Evolutionary conservation across 1,284 basidiomycete species (phyloP).

Genomic region (Xerocomus minutiporus): DNA sequence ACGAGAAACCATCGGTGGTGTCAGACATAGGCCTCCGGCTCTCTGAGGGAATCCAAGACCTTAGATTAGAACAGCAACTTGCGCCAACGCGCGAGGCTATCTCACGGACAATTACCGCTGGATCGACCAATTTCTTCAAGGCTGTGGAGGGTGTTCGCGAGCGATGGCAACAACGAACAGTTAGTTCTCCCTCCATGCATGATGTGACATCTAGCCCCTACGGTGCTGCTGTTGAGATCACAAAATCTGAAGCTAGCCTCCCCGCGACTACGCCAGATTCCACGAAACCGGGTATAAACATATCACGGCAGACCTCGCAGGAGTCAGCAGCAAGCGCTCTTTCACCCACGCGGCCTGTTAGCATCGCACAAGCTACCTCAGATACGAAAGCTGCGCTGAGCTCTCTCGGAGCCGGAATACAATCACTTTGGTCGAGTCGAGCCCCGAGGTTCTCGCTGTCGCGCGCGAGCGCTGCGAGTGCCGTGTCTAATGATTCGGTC

Average conservation of each 20-base stretch:
- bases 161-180: constrained; percentile 56
- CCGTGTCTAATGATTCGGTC: constrained; percentile 20
- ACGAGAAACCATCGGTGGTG: constrained; percentile 82
- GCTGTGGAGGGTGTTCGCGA: constrained; percentile 83
- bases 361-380: constrained; percentile 31
- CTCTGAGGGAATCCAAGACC: constrained; percentile 85
- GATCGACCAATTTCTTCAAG: constrained; percentile 80
- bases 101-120: constrained; percentile 64
- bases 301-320: constrained; percentile 30
- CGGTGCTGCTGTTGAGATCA: constrained; percentile 44
- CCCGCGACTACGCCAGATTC: constrained; percentile 22
- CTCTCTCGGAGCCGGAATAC: constrained; percentile 56
- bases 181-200: constrained; percentile 34
- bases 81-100: constrained; percentile 86
- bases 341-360: constrained; percentile 29
- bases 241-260: constrained; percentile 42
- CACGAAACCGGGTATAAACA: constrained; percentile 24
- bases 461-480: constrained; percentile 26
- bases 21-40: constrained; percentile 85
- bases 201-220: constrained; percentile 21
- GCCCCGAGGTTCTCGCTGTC: constrained; percentile 37
- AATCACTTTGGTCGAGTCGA: constrained; percentile 52
- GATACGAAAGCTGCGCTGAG: constrained; percentile 37
- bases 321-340: constrained; percentile 24
- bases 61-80: constrained; percentile 85